Conservation (phyloP, 345 rosid species). For the Streptanthus diversifolius region DNA sequence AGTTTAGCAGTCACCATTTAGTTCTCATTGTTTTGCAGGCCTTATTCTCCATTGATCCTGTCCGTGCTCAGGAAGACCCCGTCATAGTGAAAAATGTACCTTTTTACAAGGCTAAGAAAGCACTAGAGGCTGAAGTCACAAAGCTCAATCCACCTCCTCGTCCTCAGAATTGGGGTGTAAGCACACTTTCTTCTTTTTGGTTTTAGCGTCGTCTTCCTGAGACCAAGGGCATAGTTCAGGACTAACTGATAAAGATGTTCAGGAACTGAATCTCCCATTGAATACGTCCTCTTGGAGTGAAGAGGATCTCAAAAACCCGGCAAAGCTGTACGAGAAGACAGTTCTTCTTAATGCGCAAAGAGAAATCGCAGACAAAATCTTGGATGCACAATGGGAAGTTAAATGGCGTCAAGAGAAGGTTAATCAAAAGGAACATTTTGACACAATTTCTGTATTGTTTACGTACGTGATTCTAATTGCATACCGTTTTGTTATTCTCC, state of each 20-base stretch:
- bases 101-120: constrained; percentile 79
- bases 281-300: constrained; percentile 82
- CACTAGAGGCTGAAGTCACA: constrained; percentile 72
- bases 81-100: constrained; percentile 75
- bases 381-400: constrained; percentile 87
- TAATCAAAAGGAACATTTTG: background rate
- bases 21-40: constrained; percentile 48
- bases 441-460: background rate
- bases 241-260: constrained; percentile 30
- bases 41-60: constrained; percentile 73
- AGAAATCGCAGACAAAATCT: constrained; percentile 72
- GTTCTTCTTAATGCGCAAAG: constrained; percentile 92
- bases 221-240: background rate
- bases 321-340: constrained; percentile 84
- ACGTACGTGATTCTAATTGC: background rate
- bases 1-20: constrained; percentile 10
- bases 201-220: background rate
- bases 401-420: constrained; percentile 97
- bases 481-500: background rate
- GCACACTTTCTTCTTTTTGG: constrained; percentile 18
- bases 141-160: constrained; percentile 74
- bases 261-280: constrained; percentile 85
- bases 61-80: constrained; percentile 78
- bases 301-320: constrained; percentile 76
- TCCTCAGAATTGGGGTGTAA: constrained; percentile 90